Evolutionary conservation across 2,329 filamentous ascomycete species (phyloP), one percentile per base, ranked within the genome.

Genomic region (Neofusicoccum parvum): DNA sequence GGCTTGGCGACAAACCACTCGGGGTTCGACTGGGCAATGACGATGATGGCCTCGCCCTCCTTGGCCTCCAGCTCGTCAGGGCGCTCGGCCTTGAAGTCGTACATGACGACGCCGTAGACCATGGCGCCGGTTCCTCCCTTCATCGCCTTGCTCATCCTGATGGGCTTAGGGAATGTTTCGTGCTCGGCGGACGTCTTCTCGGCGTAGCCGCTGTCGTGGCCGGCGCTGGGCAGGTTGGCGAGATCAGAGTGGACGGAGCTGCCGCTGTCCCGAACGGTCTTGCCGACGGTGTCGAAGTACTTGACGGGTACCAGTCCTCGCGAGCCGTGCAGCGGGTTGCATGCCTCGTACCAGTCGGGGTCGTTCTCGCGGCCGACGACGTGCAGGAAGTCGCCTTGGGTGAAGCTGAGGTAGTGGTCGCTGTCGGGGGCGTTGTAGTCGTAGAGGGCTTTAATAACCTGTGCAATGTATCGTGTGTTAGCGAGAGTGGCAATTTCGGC

Each of bases 1-100:
- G 95, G 95, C 80, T 99, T 99, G 59, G 95, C 95, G 68, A 99
- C 94, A 74, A 98, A 98, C 95, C 95, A 99, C 79, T 99, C 95
- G 5, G 94, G 92, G 74, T 98, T 98, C 6, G 94, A 98, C 78
- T 98, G 95, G 50, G 95, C 95, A 75, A 98, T 98, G 64, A 99
- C 94, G 70, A 99, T 97, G 74, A 99, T 97, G 62, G 94, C 92
- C 80, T 99, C 95, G 66, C 94, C 94, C 53, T 92, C 91, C 78
- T 96, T 96, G 56, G 95, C 95, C 71, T 97, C 94, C 66, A 99
- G 81, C 80, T 99, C 95, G 77, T 99, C 95, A n/a, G 93, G 91
- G 65, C 94, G 84, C 79, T 98, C 94, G 0, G 95, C 95, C 71
- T 92, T 88, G 80, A 99, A 99, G 79, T 98, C 93, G 78, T 97